Conservation (phyloP, 2,329 filamentous ascomycete species). For the Penicillium occitanis region DNA sequence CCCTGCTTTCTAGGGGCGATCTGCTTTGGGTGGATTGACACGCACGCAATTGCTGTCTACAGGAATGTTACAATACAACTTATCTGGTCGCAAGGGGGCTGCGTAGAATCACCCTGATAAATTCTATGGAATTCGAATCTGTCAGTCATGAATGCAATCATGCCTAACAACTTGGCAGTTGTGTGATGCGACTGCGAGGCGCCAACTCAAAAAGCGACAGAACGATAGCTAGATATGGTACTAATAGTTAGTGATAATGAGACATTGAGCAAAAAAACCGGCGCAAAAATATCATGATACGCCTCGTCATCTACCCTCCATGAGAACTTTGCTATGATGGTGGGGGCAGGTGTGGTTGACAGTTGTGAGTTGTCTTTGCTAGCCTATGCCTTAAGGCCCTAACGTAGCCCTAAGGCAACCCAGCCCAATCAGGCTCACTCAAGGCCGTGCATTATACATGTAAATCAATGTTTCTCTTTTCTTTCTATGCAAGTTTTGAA, state of each 20-base stretch:
- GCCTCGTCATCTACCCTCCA: not conserved
- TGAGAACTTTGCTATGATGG: not conserved
- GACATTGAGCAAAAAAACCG: not conserved
- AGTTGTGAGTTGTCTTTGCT: constrained; percentile 16
- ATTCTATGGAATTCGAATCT: not conserved
- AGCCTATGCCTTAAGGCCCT: constrained; percentile 14
- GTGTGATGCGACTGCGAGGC: constrained; percentile 15
- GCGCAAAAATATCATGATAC: not conserved
- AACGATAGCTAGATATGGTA: not conserved
- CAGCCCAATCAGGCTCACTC: not conserved
- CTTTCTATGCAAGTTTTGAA: constrained; percentile 4
- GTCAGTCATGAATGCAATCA: constrained; percentile 21
- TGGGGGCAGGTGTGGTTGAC: constrained; percentile 3
- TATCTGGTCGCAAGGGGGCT: not conserved
- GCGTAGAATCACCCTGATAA: not conserved
- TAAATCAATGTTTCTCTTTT: constrained; percentile 7
- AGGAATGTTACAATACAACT: not conserved
- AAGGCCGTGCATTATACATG: constrained; percentile 1
- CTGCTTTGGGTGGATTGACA: not conserved
- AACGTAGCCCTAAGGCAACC: not conserved
- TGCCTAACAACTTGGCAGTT: constrained; percentile 22
- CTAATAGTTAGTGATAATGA: not conserved
- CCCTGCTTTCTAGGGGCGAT: too few relatives aligned
- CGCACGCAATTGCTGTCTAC: not conserved
- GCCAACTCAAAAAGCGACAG: not conserved